Evolutionary conservation across 108 stramenopile genomes (phyloP).

Genomic region (Pseudonitzschia pungens): DNA sequence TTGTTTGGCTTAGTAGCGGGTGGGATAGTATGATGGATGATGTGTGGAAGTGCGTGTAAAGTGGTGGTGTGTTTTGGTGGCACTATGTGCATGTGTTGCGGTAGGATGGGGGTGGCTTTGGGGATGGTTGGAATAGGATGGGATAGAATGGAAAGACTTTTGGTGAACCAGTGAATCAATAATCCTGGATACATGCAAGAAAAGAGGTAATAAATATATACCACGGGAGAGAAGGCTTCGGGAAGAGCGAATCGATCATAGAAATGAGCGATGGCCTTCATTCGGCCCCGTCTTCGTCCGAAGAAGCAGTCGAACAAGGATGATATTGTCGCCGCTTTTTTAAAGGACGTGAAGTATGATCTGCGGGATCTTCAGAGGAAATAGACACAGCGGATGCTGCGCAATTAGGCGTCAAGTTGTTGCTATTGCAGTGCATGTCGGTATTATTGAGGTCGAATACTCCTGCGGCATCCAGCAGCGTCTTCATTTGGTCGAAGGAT

Average conservation of each 20-base stretch:
- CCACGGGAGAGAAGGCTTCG: neutral
- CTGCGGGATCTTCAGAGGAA: conserved; percentile 11
- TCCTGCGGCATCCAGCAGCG: conserved; percentile 60
- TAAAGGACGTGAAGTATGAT: conserved; percentile 11
- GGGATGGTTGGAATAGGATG: conserved; percentile 2
- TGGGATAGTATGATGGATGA: neutral
- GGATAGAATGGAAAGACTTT: neutral
- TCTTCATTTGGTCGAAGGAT: conserved; percentile 64
- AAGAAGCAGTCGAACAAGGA: neutral
- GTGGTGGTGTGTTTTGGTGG: neutral
- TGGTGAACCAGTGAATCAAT: neutral
- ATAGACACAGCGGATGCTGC: neutral
- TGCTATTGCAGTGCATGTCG: neutral
- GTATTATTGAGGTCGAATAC: conserved; percentile 14
- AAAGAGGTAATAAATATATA: neutral
- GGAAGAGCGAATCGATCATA: neutral
- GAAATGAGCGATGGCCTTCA: neutral
- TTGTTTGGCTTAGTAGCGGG: conserved; percentile 1
- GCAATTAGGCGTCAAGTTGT: neutral
- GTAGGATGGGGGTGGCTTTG: neutral
- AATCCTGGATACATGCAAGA: neutral
- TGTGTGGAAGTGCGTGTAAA: neutral
- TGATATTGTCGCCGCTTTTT: conserved; percentile 17
- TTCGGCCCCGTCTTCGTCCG: conserved; percentile 1
- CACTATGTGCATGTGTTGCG: neutral